These are phyloP conservation scores for Suillus paluster DNA, from an alignment of 768 basidiomycete genomes.

Conservation along the genomic window DNA sequence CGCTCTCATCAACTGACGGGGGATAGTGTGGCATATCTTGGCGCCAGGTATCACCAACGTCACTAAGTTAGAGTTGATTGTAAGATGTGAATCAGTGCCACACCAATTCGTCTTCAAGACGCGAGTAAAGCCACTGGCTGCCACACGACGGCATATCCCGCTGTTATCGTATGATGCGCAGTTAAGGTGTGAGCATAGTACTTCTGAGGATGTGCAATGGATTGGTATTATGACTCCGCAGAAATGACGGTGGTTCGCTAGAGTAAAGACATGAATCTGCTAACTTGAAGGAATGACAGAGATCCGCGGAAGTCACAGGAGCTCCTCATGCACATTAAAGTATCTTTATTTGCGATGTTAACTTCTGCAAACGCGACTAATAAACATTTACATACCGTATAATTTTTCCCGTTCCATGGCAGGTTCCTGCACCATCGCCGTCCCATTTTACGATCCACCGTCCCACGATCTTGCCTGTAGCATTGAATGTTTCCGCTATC, in stretches of 20 bases:
- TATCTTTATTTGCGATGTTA: conserved; percentile 33
- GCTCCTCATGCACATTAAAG: conserved; percentile 59
- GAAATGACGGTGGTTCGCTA: background rate
- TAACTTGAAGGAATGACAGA: background rate
- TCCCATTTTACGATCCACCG: conserved; percentile 83
- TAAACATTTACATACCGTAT: conserved; percentile 56
- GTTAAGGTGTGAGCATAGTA: background rate
- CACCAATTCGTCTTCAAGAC: background rate
- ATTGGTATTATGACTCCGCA: background rate
- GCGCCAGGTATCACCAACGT: background rate
- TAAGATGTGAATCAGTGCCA: background rate
- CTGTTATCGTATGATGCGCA: background rate
- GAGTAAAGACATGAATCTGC: too few species aligned
- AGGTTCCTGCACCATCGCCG: conserved; percentile 64
- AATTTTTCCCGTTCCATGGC: conserved; percentile 65
- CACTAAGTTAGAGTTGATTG: background rate
- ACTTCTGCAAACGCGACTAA: background rate
- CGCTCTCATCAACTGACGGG: too few species aligned
- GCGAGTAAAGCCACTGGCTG: too few species aligned
- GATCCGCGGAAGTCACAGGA: conserved; percentile 30
- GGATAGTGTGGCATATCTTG: background rate
- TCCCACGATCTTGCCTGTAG: conserved; percentile 63
- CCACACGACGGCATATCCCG: background rate
- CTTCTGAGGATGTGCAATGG: background rate
- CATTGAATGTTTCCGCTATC: conserved; percentile 73